A percentile compares a stretch with the other conserved stretches of the same genome.
phyloP scores from a whole-genome alignment of 805 yeast species.

The Barnettozyma siamensis region DNA sequence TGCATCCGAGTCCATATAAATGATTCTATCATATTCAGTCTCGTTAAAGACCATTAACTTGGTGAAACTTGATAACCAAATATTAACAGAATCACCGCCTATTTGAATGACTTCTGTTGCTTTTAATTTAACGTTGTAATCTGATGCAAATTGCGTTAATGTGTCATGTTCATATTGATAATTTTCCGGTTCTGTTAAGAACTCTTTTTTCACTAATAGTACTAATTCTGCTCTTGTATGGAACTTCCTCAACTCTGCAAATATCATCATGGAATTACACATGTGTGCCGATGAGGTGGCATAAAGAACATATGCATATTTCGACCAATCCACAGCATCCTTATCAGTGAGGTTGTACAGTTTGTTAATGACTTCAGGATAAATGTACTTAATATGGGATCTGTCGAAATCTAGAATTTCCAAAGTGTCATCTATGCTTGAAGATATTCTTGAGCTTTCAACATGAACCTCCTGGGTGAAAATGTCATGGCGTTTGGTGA shows the following conservation, averaged over 20 bases:
- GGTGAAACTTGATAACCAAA: constrained; percentile 49
- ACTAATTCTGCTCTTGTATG: constrained; percentile 42
- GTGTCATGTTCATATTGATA: constrained; percentile 10
- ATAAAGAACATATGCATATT: constrained; percentile 54
- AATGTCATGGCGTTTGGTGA: background rate
- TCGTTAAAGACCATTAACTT: constrained; percentile 48
- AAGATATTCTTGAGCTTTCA: background rate
- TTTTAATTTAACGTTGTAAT: constrained; percentile 14
- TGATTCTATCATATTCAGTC: constrained; percentile 44
- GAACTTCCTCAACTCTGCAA: constrained; percentile 33
- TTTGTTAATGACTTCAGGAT: constrained; percentile 21
- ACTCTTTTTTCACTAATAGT: constrained; percentile 33
- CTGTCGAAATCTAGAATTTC: constrained; percentile 20
- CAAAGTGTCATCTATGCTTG: no score
- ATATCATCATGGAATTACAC: constrained; percentile 46
- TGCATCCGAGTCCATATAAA: constrained; percentile 57
- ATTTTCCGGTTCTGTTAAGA: constrained; percentile 19
- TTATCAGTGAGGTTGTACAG: constrained; percentile 15
- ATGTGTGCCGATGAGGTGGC: constrained; percentile 49
- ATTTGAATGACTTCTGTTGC: constrained; percentile 15
- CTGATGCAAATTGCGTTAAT: constrained; percentile 6
- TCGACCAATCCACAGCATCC: constrained; percentile 33
- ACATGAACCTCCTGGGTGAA: background rate
- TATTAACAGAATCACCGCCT: constrained; percentile 14
- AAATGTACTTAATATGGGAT: constrained; percentile 17